Conservation (phyloP, 257 asterid genomes). For the Nicotiana knightiana region DNA sequence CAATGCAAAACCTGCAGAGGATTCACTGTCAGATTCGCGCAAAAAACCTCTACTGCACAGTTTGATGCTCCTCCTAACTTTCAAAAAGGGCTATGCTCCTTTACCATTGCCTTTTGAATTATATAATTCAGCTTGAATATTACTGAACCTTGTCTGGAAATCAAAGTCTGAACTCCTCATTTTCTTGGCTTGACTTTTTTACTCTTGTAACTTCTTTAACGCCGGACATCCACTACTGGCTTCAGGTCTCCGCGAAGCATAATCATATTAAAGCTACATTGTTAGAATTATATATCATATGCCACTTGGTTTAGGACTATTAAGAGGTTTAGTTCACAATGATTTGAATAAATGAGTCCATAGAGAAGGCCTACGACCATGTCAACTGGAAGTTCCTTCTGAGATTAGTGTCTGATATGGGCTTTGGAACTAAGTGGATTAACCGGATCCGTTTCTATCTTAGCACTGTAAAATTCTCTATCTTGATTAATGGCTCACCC, state of each 20-base stretch:
- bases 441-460: too few species aligned
- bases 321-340: not conserved
- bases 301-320: not conserved
- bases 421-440: too few species aligned
- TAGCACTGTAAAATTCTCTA: too few species aligned
- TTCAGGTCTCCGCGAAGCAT: not conserved
- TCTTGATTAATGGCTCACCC: too few species aligned
- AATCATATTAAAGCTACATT: not conserved
- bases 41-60: not conserved
- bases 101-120: not conserved
- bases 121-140: not conserved
- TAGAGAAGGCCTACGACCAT: too few species aligned
- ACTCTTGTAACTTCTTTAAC: not conserved
- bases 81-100: not conserved
- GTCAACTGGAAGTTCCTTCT: too few species aligned
- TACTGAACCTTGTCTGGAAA: not conserved
- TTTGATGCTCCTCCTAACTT: not conserved
- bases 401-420: too few species aligned
- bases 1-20: not conserved
- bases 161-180: not conserved
- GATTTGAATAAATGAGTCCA: not conserved
- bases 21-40: not conserved
- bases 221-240: not conserved
- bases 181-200: not conserved
- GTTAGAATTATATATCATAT: not conserved